phyloP scores from a whole-genome alignment of 129 eudicot species.

The sunflower (Helianthus annuus) region HanXRQr2.0-SUNRISE NC_035446.2:130156647-130157146 shows the following conservation, averaged over 20 bases:
- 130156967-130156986: constrained; percentile 22
- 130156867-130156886: background rate
- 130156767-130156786: constrained; percentile 25
- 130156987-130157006: background rate
- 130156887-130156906: constrained; percentile 20
- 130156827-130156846: constrained; percentile 20
- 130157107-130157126: constrained; percentile 8
- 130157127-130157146: constrained; percentile 6
- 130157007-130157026: background rate
- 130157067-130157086: constrained; percentile 18
- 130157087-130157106: background rate
- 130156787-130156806: constrained; percentile 4
- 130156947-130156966: background rate
- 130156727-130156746: constrained; percentile 12
- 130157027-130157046: constrained; percentile 16
- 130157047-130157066: constrained; percentile 1
- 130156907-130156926: constrained; percentile 26
- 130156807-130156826: constrained; percentile 32
- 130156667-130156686: background rate
- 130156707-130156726: background rate
- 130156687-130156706: background rate
- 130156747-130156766: constrained; percentile 22
- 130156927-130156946: constrained; percentile 16
- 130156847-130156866: constrained; percentile 14
- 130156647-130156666: background rate